phyloP scores from a whole-genome alignment of 192 early-diverging fungal species.

The Allomyces arbusculus region DNA sequence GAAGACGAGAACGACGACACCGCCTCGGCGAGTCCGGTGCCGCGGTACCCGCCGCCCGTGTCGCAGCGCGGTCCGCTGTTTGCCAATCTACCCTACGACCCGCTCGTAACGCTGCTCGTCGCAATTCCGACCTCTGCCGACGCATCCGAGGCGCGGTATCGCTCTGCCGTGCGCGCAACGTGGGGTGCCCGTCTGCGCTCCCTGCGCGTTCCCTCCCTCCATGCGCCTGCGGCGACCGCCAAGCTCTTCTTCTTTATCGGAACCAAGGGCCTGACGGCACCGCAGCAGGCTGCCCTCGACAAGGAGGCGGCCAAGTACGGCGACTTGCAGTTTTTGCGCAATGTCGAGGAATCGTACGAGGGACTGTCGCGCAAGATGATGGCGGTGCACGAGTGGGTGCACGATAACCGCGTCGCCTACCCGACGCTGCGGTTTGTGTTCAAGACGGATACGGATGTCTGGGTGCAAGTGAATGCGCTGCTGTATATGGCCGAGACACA shows the following conservation, averaged over 20 bases:
- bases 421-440: not conserved
- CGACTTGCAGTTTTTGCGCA: not conserved
- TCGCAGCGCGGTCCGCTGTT: no score
- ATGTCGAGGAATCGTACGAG: not conserved
- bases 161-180: no score
- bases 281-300: not conserved
- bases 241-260: not conserved
- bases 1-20: no score
- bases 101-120: no score
- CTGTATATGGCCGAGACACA: not conserved
- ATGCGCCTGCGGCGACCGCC: no score
- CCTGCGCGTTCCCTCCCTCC: no score
- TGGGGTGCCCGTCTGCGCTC: no score
- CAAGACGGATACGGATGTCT: not conserved
- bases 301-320: not conserved
- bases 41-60: no score
- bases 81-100: no score
- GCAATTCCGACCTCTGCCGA: no score
- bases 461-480: not conserved
- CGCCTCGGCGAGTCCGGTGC: no score
- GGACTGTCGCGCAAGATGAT: not conserved
- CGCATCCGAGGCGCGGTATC: no score
- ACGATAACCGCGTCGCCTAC: not conserved
- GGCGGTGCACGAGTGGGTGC: not conserved
- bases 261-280: not conserved